Evolutionary conservation across 495 filamentous ascomycete species (phyloP).

Genomic region (Lasiosphaeria ovina): DNA sequence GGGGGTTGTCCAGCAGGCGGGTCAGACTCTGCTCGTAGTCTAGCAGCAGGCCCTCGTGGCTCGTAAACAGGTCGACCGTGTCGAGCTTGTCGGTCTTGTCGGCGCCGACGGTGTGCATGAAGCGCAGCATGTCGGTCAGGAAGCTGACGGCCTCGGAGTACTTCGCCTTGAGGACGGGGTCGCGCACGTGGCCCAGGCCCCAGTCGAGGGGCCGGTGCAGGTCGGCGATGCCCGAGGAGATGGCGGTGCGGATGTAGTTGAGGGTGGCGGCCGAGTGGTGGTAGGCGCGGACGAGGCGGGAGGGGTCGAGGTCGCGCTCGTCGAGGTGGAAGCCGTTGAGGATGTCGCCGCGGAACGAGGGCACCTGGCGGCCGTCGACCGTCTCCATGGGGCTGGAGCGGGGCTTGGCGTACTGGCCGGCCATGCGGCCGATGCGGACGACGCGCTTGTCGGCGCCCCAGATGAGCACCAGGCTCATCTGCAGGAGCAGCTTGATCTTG

Average conservation of each 20-base stretch:
- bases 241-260: conserved; percentile 82
- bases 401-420: conserved; percentile 95
- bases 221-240: conserved; percentile 88
- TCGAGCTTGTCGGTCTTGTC: conserved; percentile 80
- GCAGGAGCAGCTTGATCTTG: conserved; percentile 92
- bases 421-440: conserved; percentile 92
- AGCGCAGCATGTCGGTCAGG: conserved; percentile 85
- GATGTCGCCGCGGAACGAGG: conserved; percentile 91
- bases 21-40: conserved; percentile 93
- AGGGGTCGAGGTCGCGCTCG: conserved; percentile 75
- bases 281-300: conserved; percentile 83
- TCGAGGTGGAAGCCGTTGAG: conserved; percentile 79
- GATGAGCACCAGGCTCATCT: conserved; percentile 92
- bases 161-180: conserved; percentile 74
- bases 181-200: conserved; percentile 89
- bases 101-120: conserved; percentile 94
- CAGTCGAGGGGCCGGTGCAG: conserved; percentile 92
- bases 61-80: conserved; percentile 94
- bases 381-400: conserved; percentile 84
- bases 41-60: conserved; percentile 89
- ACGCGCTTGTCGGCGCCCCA: conserved; percentile 90
- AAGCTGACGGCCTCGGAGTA: conserved; percentile 80
- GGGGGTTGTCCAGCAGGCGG: conserved; percentile 66
- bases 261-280: conserved; percentile 91
- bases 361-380: conserved; percentile 75